These are phyloP conservation scores for Phytopythium litorale DNA, from an alignment of 352 stramenopile species.

Conservation along the genomic window DNA sequence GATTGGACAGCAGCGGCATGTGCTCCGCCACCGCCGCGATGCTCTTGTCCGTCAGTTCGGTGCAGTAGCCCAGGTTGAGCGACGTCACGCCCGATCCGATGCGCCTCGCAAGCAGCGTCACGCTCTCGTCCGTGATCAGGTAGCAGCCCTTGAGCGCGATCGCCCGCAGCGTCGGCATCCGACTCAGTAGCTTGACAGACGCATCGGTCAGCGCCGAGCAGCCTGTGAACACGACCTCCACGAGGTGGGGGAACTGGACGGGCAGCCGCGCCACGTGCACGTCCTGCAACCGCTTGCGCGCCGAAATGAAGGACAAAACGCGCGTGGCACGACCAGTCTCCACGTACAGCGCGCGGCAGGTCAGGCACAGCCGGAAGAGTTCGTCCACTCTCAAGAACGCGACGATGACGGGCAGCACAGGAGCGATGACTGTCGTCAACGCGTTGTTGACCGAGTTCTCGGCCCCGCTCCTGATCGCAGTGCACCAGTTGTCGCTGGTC, in stretches of 20 bases:
- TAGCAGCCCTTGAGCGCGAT: conserved; percentile 70
- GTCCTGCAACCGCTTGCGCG: conserved; percentile 37
- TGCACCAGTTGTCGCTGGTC: background rate
- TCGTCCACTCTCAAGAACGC: conserved; percentile 45
- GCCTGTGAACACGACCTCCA: conserved; percentile 55
- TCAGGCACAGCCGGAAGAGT: conserved; percentile 44
- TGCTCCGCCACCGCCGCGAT: conserved; percentile 36
- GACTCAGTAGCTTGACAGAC: conserved; percentile 32
- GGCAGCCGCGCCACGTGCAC: conserved; percentile 37
- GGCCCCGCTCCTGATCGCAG: background rate
- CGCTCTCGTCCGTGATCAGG: conserved; percentile 42
- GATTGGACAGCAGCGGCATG: conserved; percentile 36
- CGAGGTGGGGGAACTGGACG: conserved; percentile 42
- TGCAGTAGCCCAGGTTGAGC: conserved; percentile 78
- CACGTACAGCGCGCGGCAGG: conserved; percentile 33
- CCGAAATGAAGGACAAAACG: conserved; percentile 55
- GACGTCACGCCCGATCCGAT: conserved; percentile 31
- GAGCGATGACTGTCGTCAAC: conserved; percentile 11
- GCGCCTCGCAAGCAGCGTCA: conserved; percentile 29
- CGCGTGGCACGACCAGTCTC: conserved; percentile 43
- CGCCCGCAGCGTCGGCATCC: conserved; percentile 29
- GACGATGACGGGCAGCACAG: conserved; percentile 45
- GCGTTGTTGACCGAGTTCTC: background rate
- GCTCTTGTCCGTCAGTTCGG: conserved; percentile 60
- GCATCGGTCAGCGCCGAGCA: conserved; percentile 55